These are phyloP conservation scores for Botryotinia narcissicola DNA, from an alignment of 2,329 filamentous ascomycete genomes.

Conservation along the genomic window DNA sequence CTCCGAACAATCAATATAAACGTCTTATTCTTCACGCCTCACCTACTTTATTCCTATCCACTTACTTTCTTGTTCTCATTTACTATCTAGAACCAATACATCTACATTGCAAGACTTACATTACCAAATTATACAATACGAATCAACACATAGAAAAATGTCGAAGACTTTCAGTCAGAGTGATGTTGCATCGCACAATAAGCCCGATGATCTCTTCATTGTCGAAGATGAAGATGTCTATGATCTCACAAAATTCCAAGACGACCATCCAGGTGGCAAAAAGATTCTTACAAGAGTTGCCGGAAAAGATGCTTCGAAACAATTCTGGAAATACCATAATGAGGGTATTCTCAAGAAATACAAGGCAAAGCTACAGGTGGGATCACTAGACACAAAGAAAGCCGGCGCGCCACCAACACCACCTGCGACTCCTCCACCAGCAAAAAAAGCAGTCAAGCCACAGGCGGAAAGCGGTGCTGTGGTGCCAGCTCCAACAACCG, in stretches of 20 bases:
- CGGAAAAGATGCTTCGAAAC: slow-evolving; percentile 39
- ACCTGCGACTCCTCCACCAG: slow-evolving; percentile 45
- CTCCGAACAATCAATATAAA: neutral
- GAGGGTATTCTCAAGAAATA: slow-evolving; percentile 52
- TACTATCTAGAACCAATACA: neutral
- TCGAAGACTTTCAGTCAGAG: slow-evolving; percentile 78
- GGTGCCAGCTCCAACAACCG: slow-evolving; percentile 45
- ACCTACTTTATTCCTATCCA: neutral
- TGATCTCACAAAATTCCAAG: slow-evolving; percentile 84
- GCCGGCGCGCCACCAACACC: slow-evolving; percentile 52
- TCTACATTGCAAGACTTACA: neutral
- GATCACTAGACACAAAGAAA: slow-evolving; percentile 83
- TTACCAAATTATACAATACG: neutral
- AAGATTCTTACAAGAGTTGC: slow-evolving; percentile 39
- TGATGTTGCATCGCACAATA: slow-evolving; percentile 92
- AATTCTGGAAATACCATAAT: slow-evolving; percentile 41
- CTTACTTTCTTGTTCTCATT: neutral
- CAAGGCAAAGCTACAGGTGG: slow-evolving; percentile 84
- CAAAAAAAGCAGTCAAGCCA: slow-evolving; percentile 53
- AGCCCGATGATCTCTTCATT: slow-evolving; percentile 80
- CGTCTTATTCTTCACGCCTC: neutral
- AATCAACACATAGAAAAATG: slow-evolving; percentile 54
- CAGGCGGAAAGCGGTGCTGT: slow-evolving; percentile 56
- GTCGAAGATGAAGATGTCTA: slow-evolving; percentile 94
- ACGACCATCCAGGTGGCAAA: slow-evolving; percentile 64